These are phyloP conservation scores for Candida frijolesensis DNA, from an alignment of 1,139 yeast species.

Conservation along the genomic window DNA sequence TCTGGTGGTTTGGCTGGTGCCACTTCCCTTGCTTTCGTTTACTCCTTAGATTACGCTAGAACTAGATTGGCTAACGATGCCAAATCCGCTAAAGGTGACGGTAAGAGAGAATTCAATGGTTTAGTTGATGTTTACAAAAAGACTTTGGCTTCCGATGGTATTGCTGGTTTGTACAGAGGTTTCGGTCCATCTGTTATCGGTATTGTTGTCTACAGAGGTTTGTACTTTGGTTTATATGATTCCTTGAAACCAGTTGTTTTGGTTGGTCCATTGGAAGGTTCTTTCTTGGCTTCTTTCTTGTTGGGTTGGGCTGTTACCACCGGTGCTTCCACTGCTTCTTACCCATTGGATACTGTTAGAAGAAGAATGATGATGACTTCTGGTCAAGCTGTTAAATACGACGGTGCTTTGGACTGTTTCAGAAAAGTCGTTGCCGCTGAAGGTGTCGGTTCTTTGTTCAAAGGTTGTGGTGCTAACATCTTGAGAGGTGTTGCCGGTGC, in stretches of 20 bases:
- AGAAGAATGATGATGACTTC: conserved; percentile 63
- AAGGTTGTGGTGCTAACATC: conserved; percentile 61
- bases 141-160: conserved; percentile 57
- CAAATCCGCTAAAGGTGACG: conserved; percentile 49
- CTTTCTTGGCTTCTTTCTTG: conserved; percentile 56
- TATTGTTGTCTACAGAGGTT: conserved; percentile 58
- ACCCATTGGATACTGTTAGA: conserved; percentile 58
- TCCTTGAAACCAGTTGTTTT: conserved; percentile 56
- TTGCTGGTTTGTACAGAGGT: conserved; percentile 61
- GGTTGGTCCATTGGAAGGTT: conserved; percentile 58
- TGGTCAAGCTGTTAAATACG: conserved; percentile 56
- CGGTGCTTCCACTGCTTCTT: conserved; percentile 57
- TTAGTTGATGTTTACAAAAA: conserved; percentile 55
- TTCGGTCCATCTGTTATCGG: conserved; percentile 58
- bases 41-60: conserved; percentile 59
- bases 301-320: conserved; percentile 60
- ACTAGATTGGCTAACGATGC: conserved; percentile 60
- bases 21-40: conserved; percentile 55
- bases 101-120: conserved; percentile 55
- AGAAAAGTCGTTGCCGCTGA: conserved; percentile 53
- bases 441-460: conserved; percentile 53
- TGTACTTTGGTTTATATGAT: conserved; percentile 57
- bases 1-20: conserved; percentile 61
- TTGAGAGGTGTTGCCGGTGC: conserved; percentile 62
- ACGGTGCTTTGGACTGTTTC: conserved; percentile 54